Base-by-base conservation (phyloP, 306 rosid species). In the Rosa chinensis region DNA sequence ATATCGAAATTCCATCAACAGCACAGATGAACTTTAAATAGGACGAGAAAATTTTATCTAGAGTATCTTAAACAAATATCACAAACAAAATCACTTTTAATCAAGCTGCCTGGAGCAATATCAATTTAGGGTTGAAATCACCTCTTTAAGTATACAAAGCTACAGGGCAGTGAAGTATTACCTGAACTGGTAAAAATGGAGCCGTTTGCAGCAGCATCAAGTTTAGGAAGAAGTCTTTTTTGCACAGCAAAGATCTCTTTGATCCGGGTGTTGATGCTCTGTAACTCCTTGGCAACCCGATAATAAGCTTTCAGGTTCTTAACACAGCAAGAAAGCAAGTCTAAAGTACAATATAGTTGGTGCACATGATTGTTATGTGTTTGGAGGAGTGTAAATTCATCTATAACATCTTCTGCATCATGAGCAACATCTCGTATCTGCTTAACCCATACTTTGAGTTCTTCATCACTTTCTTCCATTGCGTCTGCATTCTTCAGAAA, bases 151-250 rank as follows among this genome's bases (percentile, higher is more conserved):
- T 2, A 72, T 14, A 72, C 10, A 32, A 72, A 49, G 8, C 7
- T 28, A 48, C 44, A 35, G 12, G 62, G 47, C 6, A 13, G 44
- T 14, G 5, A 53, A 39, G 5, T 21, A 21, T 52, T 83, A 75
- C 86, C 94, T 86, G 83, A 35, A 86, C 11, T 45, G 50, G 74
- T 21, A 72, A 84, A 80, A 55, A 5, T 77, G 66, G 93, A 83
- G 87, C 85, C 73, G 20, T 78, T 74, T 6, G 40, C 43, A 14
- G 73, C 77, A 47, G 12, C 56, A 17, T 59, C 50, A 11, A 79
- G 40, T 52, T 61, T 79, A 3, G 63, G 73, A 63, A 50, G 70
- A 44, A 83, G 83, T 28, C 80, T 68, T 66, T 43, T 63, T 6
- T 75, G 79, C 55, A 32, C 77, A 13, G 58, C 12, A 72, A 72